A percentile compares a stretch with the other conserved stretches of the same genome.
Evolutionary conservation across 805 yeast species (phyloP).

Genomic region (Spathaspora girioi): DNA sequence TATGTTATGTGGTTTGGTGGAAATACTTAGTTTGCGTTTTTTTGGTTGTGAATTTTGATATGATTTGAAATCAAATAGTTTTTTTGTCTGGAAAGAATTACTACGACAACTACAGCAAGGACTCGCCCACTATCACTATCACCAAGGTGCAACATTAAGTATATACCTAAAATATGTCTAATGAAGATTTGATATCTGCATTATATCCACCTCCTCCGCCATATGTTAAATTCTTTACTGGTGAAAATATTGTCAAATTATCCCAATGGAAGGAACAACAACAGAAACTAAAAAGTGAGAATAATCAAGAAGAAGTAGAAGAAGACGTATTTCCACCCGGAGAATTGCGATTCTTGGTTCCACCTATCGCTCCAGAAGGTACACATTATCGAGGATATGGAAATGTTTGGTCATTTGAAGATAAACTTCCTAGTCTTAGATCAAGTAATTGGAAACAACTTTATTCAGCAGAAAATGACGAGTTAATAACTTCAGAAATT

Average conservation of each 20-base stretch:
- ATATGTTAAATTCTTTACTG: constrained; percentile 68
- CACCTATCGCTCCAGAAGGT: constrained; percentile 62
- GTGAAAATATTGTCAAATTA: constrained; percentile 54
- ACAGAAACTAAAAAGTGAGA: background rate
- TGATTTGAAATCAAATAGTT: background rate
- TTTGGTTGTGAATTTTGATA: background rate
- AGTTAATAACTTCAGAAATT: constrained; percentile 31
- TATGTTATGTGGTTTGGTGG: background rate
- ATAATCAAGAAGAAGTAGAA: background rate
- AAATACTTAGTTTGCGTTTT: background rate
- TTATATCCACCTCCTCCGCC: constrained; percentile 96
- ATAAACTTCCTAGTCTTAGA: constrained; percentile 69
- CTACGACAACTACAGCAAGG: background rate
- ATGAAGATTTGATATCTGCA: constrained; percentile 50
- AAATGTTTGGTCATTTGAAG: constrained; percentile 79
- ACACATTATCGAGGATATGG: constrained; percentile 84
- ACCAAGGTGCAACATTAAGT: background rate
- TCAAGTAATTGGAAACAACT: constrained; percentile 78
- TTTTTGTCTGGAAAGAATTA: background rate
- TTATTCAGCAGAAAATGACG: constrained; percentile 42
- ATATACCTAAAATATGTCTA: background rate
- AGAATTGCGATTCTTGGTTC: constrained; percentile 55
- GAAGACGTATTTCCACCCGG: constrained; percentile 25
- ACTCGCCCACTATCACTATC: no score
- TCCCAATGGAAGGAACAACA: constrained; percentile 16